Evolutionary conservation across 495 filamentous ascomycete genomes (phyloP), one percentile per base, ranked within the genome.

Genomic region (Penicillium malachiteum): DNA sequence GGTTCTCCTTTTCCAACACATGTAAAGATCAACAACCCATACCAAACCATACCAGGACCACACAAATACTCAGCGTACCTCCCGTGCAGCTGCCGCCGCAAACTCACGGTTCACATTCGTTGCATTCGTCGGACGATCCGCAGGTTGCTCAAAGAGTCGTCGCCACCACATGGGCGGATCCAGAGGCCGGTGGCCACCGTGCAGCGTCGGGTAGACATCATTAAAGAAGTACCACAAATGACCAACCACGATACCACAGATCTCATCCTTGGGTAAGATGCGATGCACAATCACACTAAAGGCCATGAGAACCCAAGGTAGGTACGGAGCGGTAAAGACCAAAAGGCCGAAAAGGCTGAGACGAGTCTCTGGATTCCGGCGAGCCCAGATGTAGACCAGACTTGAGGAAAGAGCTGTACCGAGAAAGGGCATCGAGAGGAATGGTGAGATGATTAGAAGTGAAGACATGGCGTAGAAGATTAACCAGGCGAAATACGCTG

Each of bases 141-240:
- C 67, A 37, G 62, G 64, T 7, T 74, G 61, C 47, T 87, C 92
- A 71, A 96, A 97, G 18, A 98, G 61, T 11, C 92, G 81, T 18
- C 89, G 80, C 95, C 95, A 98, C 86, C 90, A 96, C 67, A 75
- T 74, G 1, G 94, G 94, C 42, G 95, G 92, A 67, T 97, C 95
- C 46, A 98, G 76, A 6, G 94, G 94, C 43, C 89, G 81, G 42
- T 87, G 87, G 30, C 91, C 92, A 57, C 85, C 84, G 69, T 96
- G 88, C 44, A 97, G 80, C 30, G 90, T 86, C 6, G 94, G 94
- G 69, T 96, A 98, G 13, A 98, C 91, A 65, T 98, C 94, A 47
- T 85, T 88, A 75, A 97, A 97, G 76, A 96, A 98, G 69, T 97
- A 98, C 89, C 92, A 98, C 32, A 97, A 81, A 73, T 98, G 94